Evolutionary conservation across 2,329 filamentous ascomycete genomes (phyloP), one percentile per base, ranked within the genome.

Genomic region (Tolypocladium ovalisporum): DNA sequence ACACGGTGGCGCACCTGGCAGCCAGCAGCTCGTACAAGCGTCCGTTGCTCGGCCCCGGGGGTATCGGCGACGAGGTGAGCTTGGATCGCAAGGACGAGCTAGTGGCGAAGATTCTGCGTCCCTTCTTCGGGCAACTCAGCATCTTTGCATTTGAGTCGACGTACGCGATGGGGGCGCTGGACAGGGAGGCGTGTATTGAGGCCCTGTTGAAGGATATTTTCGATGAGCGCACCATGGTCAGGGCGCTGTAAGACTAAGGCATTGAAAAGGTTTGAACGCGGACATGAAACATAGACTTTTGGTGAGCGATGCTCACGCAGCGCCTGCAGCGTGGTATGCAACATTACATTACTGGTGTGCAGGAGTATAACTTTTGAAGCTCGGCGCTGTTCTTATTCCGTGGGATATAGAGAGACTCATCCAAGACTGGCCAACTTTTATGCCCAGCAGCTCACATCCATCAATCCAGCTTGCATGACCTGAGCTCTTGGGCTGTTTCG

Each of bases 61-160:
- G 81, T 2, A 82, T 84, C 55, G 79, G 71, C 60, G 79, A 84
- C 57, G 79, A 83, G 24, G 73, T 83, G 1, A 68, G 70, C 36
- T 72, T 85, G 40, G 86, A 88, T 61, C 76, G 80, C 61, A 82
- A 78, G 65, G 83, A 86, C 56, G 84, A 87, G 70, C 73, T 97
- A 58, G 82, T 94, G 6, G 84, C 85, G 58, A 87, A 87, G 68
- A 82, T 97, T 15, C 73, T 97, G 61, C 80, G 89, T 63, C 93
- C 93, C 0, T 97, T 97, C 73, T 90, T 97, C 68, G 88, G 87
- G 17, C 89, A 95, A 68, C 75, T 99, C 62, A 97, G 92, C 69
- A 97, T 99, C 66, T 89, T 87, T 69, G 87, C 89, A 0, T 99
- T 97, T 73, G 94, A 99, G 75, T 88, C 87, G 60, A 93, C 88